Percentiles rank a stretch among this genome's conserved stretches.
phyloP scores from a whole-genome alignment of 2,329 filamentous ascomycete genomes.

The Venturia nashicola region DNA sequence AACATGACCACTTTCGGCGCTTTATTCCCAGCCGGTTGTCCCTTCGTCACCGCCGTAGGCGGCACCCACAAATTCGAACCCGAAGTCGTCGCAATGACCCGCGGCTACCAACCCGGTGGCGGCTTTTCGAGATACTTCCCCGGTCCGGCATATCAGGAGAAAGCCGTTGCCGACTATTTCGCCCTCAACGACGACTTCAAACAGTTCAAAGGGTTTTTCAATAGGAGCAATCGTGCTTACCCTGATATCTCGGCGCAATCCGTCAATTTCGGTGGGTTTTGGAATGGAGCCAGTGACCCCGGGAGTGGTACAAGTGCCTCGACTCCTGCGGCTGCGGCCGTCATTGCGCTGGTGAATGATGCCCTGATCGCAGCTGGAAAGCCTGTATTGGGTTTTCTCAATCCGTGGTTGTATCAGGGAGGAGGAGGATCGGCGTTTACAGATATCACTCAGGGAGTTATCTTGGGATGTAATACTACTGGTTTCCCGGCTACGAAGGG shows the following conservation, averaged over 20 bases:
- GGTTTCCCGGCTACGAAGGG: slow-evolving; percentile 21
- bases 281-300: not conserved
- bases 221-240: slow-evolving; percentile 7
- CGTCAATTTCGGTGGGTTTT: too few species aligned
- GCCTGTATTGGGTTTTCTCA: too few species aligned
- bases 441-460: slow-evolving; percentile 30
- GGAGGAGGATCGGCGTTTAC: too few species aligned
- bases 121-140: slow-evolving; percentile 28
- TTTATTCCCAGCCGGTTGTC: slow-evolving; percentile 33
- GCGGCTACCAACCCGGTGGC: slow-evolving; percentile 10
- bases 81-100: slow-evolving; percentile 16
- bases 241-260: too few species aligned
- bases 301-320: slow-evolving; percentile 10
- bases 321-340: slow-evolving; percentile 38
- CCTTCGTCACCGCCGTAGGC: slow-evolving; percentile 35
- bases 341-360: slow-evolving; percentile 47
- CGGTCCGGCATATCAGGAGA: slow-evolving; percentile 12
- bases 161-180: slow-evolving; percentile 4
- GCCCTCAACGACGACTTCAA: not conserved
- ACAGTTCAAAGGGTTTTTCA: slow-evolving; percentile 4
- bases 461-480: slow-evolving; percentile 18
- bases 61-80: slow-evolving; percentile 13
- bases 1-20: too few species aligned
- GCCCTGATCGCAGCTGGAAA: slow-evolving; percentile 17
- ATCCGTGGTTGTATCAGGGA: too few species aligned